Evolutionary conservation across 2,329 filamentous ascomycete genomes (phyloP).

Genomic region (Rutstroemia sp.): DNA sequence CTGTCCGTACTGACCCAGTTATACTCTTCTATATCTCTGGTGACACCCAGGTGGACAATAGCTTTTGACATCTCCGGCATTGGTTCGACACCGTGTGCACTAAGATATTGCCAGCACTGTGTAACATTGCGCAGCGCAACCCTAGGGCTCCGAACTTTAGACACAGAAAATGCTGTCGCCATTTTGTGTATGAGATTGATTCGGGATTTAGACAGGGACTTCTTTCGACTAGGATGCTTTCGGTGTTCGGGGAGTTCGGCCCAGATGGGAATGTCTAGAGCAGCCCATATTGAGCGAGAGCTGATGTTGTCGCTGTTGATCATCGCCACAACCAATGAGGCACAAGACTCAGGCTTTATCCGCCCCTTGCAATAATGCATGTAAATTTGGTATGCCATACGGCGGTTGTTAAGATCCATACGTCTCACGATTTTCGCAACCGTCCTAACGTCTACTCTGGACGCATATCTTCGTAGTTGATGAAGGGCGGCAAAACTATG

Average conservation of each 20-base stretch:
- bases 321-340: conserved; percentile 17
- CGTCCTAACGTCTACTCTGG: neutral
- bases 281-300: conserved; percentile 16
- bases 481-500: neutral
- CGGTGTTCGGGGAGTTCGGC: neutral
- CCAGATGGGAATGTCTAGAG: conserved; percentile 15
- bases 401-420: neutral
- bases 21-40: conserved; percentile 14
- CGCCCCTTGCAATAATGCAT: conserved; percentile 8
- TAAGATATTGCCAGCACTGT: conserved; percentile 22
- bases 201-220: conserved; percentile 10
- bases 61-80: conserved; percentile 18
- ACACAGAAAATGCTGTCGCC: conserved; percentile 23
- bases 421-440: neutral
- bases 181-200: conserved; percentile 20
- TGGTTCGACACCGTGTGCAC: conserved; percentile 15
- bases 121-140: conserved; percentile 23
- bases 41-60: conserved; percentile 19
- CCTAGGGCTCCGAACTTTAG: conserved; percentile 9
- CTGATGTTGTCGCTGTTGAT: conserved; percentile 12
- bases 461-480: neutral
- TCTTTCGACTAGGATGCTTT: neutral
- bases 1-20: conserved; percentile 17
- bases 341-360: conserved; percentile 7
- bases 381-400: conserved; percentile 1